Evolutionary conservation across 768 basidiomycete genomes (phyloP).

Genomic region (Sarcomyxa edulis): DNA sequence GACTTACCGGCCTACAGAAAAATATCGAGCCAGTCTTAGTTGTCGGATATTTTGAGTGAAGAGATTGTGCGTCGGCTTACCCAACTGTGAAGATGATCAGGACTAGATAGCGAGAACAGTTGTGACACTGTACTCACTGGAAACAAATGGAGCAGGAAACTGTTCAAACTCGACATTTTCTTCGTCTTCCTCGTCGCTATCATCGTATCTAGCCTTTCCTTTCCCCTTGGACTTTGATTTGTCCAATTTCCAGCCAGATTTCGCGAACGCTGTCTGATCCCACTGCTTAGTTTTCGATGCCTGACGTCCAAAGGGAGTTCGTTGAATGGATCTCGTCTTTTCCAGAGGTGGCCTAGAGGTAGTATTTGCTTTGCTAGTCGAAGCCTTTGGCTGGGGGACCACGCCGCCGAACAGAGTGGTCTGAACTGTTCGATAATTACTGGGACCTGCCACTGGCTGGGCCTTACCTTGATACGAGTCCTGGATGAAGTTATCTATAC

Average conservation of each 20-base stretch:
- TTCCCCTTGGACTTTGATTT: slow-evolving; percentile 54
- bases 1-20: slow-evolving; percentile 26
- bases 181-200: slow-evolving; percentile 51
- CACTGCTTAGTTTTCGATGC: slow-evolving; percentile 74
- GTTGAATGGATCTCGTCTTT: slow-evolving; percentile 35
- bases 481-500: slow-evolving; percentile 48
- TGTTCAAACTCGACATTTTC: slow-evolving; percentile 72
- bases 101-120: slow-evolving; percentile 1
- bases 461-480: slow-evolving; percentile 38
- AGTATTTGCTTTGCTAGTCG: slow-evolving; percentile 14
- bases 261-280: slow-evolving; percentile 88
- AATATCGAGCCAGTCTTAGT: no score
- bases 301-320: slow-evolving; percentile 47
- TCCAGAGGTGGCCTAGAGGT: slow-evolving; percentile 31
- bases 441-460: slow-evolving; percentile 37
- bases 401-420: slow-evolving; percentile 67
- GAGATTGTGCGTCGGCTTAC: slow-evolving; percentile 31
- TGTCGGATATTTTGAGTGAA: no score
- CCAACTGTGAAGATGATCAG: slow-evolving; percentile 32
- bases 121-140: slow-evolving; percentile 39
- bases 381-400: slow-evolving; percentile 25
- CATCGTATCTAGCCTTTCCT: slow-evolving; percentile 35
- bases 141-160: slow-evolving; percentile 74
- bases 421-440: slow-evolving; percentile 40
- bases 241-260: slow-evolving; percentile 60